Percentiles rank a stretch among this genome's conserved stretches.
These are phyloP conservation scores for Pelargonium fulgidum DNA, from an alignment of 441 rosid species.

Conservation along the genomic window DNA sequence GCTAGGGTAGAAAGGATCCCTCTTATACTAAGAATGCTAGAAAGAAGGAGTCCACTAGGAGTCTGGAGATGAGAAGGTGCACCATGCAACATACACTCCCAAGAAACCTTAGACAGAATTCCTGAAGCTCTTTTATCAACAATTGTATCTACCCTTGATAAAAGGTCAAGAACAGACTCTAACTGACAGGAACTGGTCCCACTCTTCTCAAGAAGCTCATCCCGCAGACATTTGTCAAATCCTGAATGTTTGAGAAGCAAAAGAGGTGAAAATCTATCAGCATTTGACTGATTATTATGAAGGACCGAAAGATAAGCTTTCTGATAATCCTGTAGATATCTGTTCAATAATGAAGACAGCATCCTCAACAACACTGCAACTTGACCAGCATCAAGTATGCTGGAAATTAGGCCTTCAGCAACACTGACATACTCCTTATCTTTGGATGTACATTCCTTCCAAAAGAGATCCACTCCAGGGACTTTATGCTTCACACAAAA, in stretches of 20 bases:
- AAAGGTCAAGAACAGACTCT: slow-evolving; percentile 51
- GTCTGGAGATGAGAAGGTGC: slow-evolving; percentile 63
- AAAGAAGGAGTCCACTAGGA: slow-evolving; percentile 67
- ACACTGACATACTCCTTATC: slow-evolving; percentile 43
- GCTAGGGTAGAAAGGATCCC: slow-evolving; percentile 53
- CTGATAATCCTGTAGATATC: slow-evolving; percentile 49
- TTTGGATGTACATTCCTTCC: slow-evolving; percentile 45
- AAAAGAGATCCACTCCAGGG: slow-evolving; percentile 42
- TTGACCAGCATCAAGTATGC: slow-evolving; percentile 53
- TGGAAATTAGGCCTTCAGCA: slow-evolving; percentile 59
- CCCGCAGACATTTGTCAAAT: slow-evolving; percentile 63
- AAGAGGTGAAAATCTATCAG: slow-evolving; percentile 44
- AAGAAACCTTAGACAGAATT: slow-evolving; percentile 56
- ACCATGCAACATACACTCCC: slow-evolving; percentile 92
- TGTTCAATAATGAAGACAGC: slow-evolving; percentile 62
- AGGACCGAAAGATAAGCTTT: slow-evolving; percentile 75
- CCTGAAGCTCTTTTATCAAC: slow-evolving; percentile 67
- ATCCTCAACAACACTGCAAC: slow-evolving; percentile 44
- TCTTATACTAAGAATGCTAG: slow-evolving; percentile 70
- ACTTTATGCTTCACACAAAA: slow-evolving; percentile 42
- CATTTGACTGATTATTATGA: slow-evolving; percentile 38
- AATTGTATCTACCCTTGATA: slow-evolving; percentile 50
- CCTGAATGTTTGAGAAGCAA: slow-evolving; percentile 78
- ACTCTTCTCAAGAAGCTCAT: slow-evolving; percentile 66
- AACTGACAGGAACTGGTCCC: slow-evolving; percentile 47